Percentiles rank a stretch among this genome's conserved stretches.
Conservation (phyloP, 495 filamentous ascomycete species). For the Daldinia decipiens region DNA sequence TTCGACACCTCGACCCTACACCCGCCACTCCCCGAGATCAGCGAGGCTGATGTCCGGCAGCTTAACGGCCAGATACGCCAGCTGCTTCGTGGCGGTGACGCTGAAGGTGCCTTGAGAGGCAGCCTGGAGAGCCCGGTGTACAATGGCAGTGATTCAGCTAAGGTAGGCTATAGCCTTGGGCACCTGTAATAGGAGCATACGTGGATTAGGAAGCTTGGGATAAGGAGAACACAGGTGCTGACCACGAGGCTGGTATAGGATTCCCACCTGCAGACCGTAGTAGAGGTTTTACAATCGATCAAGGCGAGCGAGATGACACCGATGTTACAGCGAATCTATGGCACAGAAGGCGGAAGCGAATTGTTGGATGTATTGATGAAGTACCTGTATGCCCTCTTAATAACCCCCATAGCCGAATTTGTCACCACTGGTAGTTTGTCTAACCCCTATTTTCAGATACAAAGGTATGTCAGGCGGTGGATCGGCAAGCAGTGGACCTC, state of each 20-base stretch:
- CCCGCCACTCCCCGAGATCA: conserved; percentile 72
- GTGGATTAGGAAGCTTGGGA: neutral
- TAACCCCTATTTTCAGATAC: conserved; percentile 62
- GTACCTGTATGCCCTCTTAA: conserved; percentile 66
- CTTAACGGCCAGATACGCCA: conserved; percentile 83
- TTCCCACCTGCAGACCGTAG: conserved; percentile 79
- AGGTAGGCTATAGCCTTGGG: conserved; percentile 59
- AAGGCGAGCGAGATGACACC: conserved; percentile 90
- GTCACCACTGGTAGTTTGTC: conserved; percentile 18
- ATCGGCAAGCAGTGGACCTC: conserved; percentile 40
- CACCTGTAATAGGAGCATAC: neutral
- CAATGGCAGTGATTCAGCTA: conserved; percentile 72
- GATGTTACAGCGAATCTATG: conserved; percentile 79
- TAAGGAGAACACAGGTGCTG: conserved; percentile 16
- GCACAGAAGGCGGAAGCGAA: conserved; percentile 75
- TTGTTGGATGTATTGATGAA: conserved; percentile 79
- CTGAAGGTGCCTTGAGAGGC: conserved; percentile 81
- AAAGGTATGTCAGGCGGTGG: conserved; percentile 76
- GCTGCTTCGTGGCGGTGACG: conserved; percentile 83
- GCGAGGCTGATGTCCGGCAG: conserved; percentile 75
- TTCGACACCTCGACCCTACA: conserved; percentile 85
- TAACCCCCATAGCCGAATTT: neutral
- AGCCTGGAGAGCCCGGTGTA: conserved; percentile 76
- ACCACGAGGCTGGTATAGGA: conserved; percentile 62
- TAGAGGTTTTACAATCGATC: conserved; percentile 89